Percentiles rank a stretch among this genome's conserved stretches.
These are phyloP conservation scores for Chaetomium strumarium DNA, from an alignment of 2,329 filamentous ascomycete species.

Conservation along the genomic window DNA sequence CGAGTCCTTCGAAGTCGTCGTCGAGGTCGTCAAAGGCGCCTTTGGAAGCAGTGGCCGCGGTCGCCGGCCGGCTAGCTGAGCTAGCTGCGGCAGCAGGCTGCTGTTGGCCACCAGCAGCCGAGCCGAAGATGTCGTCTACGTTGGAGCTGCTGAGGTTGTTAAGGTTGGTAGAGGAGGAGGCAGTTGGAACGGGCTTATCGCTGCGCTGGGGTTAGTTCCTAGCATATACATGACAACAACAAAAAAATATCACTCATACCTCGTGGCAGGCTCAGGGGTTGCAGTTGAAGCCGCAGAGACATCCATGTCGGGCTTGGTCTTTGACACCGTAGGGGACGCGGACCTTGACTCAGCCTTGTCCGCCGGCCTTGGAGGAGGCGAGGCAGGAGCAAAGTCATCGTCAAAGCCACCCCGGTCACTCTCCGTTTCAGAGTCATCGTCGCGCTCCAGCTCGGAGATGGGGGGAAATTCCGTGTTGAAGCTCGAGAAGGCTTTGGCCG, in stretches of 20 bases:
- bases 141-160: constrained; percentile 18
- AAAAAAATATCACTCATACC: constrained; percentile 16
- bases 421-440: constrained; percentile 78
- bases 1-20: constrained; percentile 73
- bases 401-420: constrained; percentile 82
- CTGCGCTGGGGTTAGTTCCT: constrained; percentile 15
- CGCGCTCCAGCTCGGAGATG: constrained; percentile 76
- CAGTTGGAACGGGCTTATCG: constrained; percentile 20
- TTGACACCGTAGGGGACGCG: constrained; percentile 22
- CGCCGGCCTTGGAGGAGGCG: constrained; percentile 35
- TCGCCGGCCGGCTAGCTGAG: constrained; percentile 30
- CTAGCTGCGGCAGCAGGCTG: constrained; percentile 28
- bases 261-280: constrained; percentile 18
- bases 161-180: constrained; percentile 10
- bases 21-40: constrained; percentile 69
- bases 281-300: constrained; percentile 10
- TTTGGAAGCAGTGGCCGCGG: constrained; percentile 32
- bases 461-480: constrained; percentile 84
- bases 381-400: constrained; percentile 77
- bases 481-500: constrained; percentile 40
- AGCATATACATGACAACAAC: neutral
- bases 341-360: constrained; percentile 27
- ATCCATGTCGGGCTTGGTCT: constrained; percentile 15
- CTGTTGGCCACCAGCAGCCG: neutral
- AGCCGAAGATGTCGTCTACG: constrained; percentile 40